phyloP scores from a whole-genome alignment of 106 monocot species.

The Acorus gramineus region DNA sequence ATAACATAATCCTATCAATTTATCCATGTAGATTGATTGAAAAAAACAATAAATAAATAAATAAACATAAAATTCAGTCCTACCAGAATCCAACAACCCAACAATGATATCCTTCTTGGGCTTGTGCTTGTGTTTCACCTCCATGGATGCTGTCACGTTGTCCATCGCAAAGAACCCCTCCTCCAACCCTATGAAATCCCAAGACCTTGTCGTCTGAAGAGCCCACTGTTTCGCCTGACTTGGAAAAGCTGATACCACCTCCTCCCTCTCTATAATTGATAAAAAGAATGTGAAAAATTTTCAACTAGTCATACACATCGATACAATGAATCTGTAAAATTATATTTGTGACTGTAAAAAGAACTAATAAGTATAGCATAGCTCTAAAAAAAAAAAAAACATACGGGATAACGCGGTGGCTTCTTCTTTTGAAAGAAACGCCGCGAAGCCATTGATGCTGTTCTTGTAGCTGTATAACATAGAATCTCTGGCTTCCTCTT shows the following conservation, averaged over 20 bases:
- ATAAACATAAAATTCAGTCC: background rate
- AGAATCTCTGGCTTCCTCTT: constrained; percentile 38
- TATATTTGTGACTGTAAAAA: background rate
- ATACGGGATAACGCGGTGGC: constrained; percentile 47
- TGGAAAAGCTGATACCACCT: constrained; percentile 43
- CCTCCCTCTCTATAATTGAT: constrained; percentile 34
- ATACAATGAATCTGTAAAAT: background rate
- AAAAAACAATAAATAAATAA: background rate
- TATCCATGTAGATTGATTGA: background rate
- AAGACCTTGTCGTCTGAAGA: constrained; percentile 84
- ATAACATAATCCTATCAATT: too few species aligned
- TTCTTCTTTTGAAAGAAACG: constrained; percentile 55
- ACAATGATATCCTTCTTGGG: constrained; percentile 55
- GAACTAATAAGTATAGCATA: background rate
- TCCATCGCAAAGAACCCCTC: constrained; percentile 21
- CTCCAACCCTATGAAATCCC: constrained; percentile 63
- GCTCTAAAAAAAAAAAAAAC: background rate
- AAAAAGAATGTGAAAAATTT: background rate
- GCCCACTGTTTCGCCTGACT: constrained; percentile 32
- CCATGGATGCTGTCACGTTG: constrained; percentile 9
- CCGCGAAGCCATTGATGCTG: constrained; percentile 79
- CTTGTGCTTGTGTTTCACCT: constrained; percentile 24
- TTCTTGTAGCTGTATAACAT: constrained; percentile 77
- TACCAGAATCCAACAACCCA: constrained; percentile 86
- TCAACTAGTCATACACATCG: background rate